Conservation (phyloP, 2,329 filamentous ascomycete genomes). For the Grosmannia clavigera region DNA sequence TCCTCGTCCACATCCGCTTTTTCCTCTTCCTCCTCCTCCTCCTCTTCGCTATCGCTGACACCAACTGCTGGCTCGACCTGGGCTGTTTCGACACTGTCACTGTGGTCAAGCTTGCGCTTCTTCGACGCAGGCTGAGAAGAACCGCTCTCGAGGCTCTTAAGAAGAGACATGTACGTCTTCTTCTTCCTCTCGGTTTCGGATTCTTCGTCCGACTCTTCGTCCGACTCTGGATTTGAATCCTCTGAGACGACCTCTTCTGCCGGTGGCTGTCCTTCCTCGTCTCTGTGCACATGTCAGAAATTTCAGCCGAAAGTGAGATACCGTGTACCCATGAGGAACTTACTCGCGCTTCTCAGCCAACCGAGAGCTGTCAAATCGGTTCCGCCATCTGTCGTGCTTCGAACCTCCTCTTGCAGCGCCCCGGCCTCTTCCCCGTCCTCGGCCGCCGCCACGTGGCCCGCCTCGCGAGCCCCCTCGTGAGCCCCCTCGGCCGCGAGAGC, state of each 20-base stretch:
- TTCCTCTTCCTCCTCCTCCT: conserved; percentile 6
- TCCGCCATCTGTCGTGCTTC: conserved; percentile 16
- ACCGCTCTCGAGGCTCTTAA: conserved; percentile 42
- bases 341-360: conserved; percentile 33
- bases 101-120: conserved; percentile 41
- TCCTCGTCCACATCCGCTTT: conserved; percentile 7
- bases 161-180: conserved; percentile 41
- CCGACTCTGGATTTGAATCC: conserved; percentile 14
- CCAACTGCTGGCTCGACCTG: not conserved
- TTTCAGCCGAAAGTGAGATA: not conserved
- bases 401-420: conserved; percentile 13
- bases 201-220: not conserved
- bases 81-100: conserved; percentile 10
- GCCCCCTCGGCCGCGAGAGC: conserved; percentile 17
- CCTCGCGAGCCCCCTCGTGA: conserved; percentile 22
- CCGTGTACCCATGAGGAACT: conserved; percentile 11
- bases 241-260: conserved; percentile 33
- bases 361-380: conserved; percentile 32
- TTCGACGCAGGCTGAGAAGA: conserved; percentile 33
- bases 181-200: conserved; percentile 3
- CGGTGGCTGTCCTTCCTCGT: conserved; percentile 26
- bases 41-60: not conserved
- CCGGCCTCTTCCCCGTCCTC: conserved; percentile 17
- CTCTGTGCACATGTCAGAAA: conserved; percentile 19
- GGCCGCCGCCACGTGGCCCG: conserved; percentile 16